These are phyloP conservation scores for Bondarzewia mesenterica DNA, from an alignment of 1,284 basidiomycete genomes.

Conservation along the genomic window DNA sequence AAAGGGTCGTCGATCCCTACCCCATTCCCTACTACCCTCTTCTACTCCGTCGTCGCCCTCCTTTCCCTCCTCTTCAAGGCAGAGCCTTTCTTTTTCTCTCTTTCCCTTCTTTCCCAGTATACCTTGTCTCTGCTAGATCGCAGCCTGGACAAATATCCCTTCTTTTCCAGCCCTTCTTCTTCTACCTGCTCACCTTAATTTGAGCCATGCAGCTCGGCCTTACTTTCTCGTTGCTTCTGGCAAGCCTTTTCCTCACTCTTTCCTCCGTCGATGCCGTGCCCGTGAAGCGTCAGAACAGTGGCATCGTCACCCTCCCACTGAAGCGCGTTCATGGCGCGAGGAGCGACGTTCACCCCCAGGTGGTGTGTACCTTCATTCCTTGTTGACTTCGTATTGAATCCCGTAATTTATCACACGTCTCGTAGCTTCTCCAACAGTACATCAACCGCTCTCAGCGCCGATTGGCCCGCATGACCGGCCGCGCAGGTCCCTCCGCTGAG, in stretches of 20 bases:
- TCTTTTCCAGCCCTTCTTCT: conserved; percentile 18
- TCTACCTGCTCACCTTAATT: conserved; percentile 18
- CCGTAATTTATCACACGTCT: neutral
- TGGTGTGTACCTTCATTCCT: conserved; percentile 37
- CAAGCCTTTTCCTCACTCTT: conserved; percentile 33
- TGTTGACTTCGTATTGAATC: neutral
- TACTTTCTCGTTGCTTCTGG: conserved; percentile 45
- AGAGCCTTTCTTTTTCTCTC: conserved; percentile 23
- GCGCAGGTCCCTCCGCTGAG: conserved; percentile 37
- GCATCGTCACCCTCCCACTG: conserved; percentile 48
- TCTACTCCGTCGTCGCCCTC: conserved; percentile 9
- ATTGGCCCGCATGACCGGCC: conserved; percentile 62
- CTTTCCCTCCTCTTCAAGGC: conserved; percentile 13
- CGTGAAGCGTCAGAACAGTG: conserved; percentile 22
- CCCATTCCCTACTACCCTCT: conserved; percentile 8
- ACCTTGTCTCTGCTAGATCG: conserved; percentile 1
- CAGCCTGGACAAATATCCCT: conserved; percentile 6
- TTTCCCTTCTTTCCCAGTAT: conserved; percentile 6
- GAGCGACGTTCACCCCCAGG: conserved; percentile 47
- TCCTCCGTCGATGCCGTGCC: conserved; percentile 34
- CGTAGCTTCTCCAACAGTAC: conserved; percentile 61
- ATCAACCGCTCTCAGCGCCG: conserved; percentile 61
- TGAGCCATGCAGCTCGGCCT: conserved; percentile 44
- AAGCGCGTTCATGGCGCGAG: conserved; percentile 34
- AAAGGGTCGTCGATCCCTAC: neutral